Base-by-base conservation (phyloP, 1,284 basidiomycete genomes). In the Sporisorium sorghi region DNA sequence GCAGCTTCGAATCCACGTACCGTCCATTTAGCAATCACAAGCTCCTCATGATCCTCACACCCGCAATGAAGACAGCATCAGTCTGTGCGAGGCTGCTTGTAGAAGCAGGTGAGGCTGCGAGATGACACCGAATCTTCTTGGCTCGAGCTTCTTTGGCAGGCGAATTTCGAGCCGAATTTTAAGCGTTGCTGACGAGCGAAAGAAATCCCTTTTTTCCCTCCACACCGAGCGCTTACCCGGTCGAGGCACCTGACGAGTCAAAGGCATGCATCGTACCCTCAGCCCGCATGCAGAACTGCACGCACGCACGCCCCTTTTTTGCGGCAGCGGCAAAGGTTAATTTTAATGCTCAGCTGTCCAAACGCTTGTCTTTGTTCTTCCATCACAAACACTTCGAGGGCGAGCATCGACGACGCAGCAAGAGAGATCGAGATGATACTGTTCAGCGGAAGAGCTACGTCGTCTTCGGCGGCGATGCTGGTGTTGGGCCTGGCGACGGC, bases 291-390 rank as follows among this genome's bases (percentile, higher is more conserved):
- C 43, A 26, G 43, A 19, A 19, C 8, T 6, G 11, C 32, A 33
- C 32, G 50, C 15, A 44, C 14, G 30, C 57, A 58, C 49, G 48
- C 57, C 32, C 40, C 40, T n/a, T n/a, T 19, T 40, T 40, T 19
- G 12, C 32, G 32, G 32, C 35, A 14, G 35, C 35, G 15, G 35
- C 35, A n/a, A n/a, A n/a, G 37, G n/a, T 9, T 19, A 19, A 6
- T n/a, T 19, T 40, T 19, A 40, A 40, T 19, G 32, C 14, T 19
- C 49, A 2, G 48, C 21, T 50, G 33, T 37, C n/a, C 9, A 5
- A 14, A 7, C 4, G 9, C 33, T 35, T 10, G 33, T 35, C 35
- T 4, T 19, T 19, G 12, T 10, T 9, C 5, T 19, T 15, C n/a
- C n/a, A 8, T 40, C 37, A 40, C 14, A 3, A 40, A 17, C 17